A percentile compares a stretch with the other conserved stretches of the same genome.
These are phyloP conservation scores for Prunus armeniaca DNA, from an alignment of 306 rosid genomes.

Conservation along the genomic window DNA sequence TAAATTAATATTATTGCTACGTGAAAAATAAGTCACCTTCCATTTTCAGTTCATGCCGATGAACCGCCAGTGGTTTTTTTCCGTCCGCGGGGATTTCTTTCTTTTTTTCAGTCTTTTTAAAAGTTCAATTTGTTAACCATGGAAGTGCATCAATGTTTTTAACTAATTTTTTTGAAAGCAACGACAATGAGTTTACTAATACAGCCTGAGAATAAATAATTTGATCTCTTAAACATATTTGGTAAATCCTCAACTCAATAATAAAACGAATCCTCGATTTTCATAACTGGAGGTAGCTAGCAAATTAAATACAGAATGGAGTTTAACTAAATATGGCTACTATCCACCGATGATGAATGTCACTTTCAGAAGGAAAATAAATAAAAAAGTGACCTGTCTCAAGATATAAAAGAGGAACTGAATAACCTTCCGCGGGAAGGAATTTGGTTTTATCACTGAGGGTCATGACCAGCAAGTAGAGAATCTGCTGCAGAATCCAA, in stretches of 20 bases:
- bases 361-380: no score
- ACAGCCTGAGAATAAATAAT: neutral
- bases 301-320: neutral
- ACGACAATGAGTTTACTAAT: neutral
- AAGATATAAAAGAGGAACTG: conserved; percentile 21
- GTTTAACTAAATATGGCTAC: no score
- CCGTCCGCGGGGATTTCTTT: neutral
- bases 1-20: no score
- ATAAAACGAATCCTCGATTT: neutral
- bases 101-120: neutral
- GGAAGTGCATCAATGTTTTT: neutral
- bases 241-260: neutral
- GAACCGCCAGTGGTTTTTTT: neutral
- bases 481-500: conserved; percentile 86
- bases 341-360: no score
- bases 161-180: no score
- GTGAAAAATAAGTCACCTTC: no score
- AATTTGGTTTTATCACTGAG: conserved; percentile 25
- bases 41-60: neutral
- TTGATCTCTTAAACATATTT: neutral
- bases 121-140: neutral
- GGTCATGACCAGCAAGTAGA: conserved; percentile 40
- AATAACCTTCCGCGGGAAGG: conserved; percentile 1
- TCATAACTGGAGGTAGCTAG: neutral
- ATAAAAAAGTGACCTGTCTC: no score